Evolutionary conservation across 257 asterid species (phyloP), one percentile per base, ranked within the genome.

Genomic region (Gentiana straminea): DNA sequence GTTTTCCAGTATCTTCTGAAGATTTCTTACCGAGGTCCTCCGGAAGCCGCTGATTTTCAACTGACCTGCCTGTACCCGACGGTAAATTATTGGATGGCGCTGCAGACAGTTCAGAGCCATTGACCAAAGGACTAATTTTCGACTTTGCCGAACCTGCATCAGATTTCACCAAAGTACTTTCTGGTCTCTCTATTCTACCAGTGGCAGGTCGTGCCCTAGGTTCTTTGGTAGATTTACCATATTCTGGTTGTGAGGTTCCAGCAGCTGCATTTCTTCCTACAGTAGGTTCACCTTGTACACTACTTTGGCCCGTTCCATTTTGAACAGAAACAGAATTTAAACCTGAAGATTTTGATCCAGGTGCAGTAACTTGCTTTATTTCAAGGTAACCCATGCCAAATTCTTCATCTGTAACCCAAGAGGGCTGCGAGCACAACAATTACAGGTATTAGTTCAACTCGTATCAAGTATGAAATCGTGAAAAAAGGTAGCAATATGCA

Each of bases 371-470:
- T 52, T 94, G 92, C 70, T 92, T 92, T 66, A 88, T 55, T 58
- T 88, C 97, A 24, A 92, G 80, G 77, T 75, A 82, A 68, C 99
- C 99, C 97, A 88, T 92, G 70, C 99, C 95, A 76, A 92, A 92
- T 72, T 88, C 99, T 68, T 92, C 99, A 73, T 92, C 99, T 2
- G 95, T 83, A 59, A 92, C 95, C 99, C 99, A 92, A 44, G 94
- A 85, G 51, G 97, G 73, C 99, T 92, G 88, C 60, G 68, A 54
- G 63, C 58, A 54, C 37, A 39, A 49, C 46, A 44, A 49, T 13
- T 11, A 51, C 13, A 68, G 9, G 54, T 49, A 52, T n/a, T 35
- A 61, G 66, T 61, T 44, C 52, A 63, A 54, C 52, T 37, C 36
- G 69, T 50, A 13, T 38, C 52, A 43, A 43, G 70, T 53, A 13